Conservation (phyloP, 2,329 filamentous ascomycete species). For the Colletotrichum euphorbiae region DNA sequence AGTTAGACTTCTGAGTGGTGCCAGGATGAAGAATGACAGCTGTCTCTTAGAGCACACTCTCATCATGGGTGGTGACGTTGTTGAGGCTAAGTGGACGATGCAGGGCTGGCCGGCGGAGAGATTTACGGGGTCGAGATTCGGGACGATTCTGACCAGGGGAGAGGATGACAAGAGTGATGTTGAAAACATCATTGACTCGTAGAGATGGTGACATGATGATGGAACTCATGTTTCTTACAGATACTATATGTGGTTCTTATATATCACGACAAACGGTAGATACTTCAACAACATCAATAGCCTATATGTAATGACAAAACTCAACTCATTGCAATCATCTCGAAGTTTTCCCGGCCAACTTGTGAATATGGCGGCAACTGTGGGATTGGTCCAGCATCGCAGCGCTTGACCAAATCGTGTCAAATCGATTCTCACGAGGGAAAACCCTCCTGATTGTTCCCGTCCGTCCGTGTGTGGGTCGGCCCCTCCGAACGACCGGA, state of each 20-base stretch:
- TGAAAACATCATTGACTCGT: neutral
- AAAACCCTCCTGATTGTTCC: neutral
- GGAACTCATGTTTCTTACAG: neutral
- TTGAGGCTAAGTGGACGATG: conserved; percentile 61
- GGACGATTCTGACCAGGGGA: neutral
- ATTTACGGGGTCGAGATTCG: conserved; percentile 43
- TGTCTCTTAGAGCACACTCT: conserved; percentile 69
- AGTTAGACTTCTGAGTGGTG: conserved; percentile 64
- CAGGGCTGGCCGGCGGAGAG: conserved; percentile 67
- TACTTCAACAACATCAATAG: no score
- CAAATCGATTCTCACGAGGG: no score
- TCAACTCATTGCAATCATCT: no score
- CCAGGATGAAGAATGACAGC: conserved; percentile 63
- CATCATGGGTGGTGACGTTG: conserved; percentile 67
- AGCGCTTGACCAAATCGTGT: no score
- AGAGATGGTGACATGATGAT: neutral
- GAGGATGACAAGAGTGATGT: neutral
- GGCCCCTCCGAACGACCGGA: neutral
- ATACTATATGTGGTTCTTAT: neutral
- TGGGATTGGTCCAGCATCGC: no score
- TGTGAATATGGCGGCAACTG: no score
- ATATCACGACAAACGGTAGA: no score
- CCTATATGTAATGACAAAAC: no score
- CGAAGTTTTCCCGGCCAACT: no score
- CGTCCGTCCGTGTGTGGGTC: neutral